Evolutionary conservation across 2,329 filamentous ascomycete species (phyloP), one percentile per base, ranked within the genome.

Genomic region (Alternaria dauci): DNA sequence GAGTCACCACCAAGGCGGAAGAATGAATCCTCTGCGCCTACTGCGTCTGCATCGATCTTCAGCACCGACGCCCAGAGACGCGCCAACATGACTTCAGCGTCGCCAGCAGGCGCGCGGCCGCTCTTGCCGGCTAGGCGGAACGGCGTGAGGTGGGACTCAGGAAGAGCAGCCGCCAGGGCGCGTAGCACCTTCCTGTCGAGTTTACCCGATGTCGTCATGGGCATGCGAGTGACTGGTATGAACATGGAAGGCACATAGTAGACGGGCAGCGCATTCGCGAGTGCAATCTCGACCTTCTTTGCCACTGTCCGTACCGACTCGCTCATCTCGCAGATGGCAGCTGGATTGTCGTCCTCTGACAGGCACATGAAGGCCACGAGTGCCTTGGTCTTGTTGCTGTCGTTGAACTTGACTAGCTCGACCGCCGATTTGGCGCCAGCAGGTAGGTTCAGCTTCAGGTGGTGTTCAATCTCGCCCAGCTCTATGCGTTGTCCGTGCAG

Each of bases 1-100:
- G 81, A 83, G 58, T 83, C 82, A 26, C 82, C 82, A 28, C 82
- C 82, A 4, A 82, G 71, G 1, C 77, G 76, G 63, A 83, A 82
- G 68, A 84, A 84, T 51, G 76, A 81, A 47, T 83, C 81, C 51
- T 82, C 78, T 1, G 74, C 75, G 8, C 78, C 79, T 32, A 83
- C 75, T 20, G 78, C 77, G 5, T 76, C 75, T 4, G 73, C 55
- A 8, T 72, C 72, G 25, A 82, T 71, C 11, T 77, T 75, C 7
- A 83, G 62, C 9, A 79, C 76, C 4, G 73, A 67, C 11, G 76
- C 76, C 80, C 81, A 83, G 1, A 82, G 62, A 1, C 63, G 55
- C 4, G 73, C 71, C 20, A 76, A 57, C 0, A 61, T 62, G 4
- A 55, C 62, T 57, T 76, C 74, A 0, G 59, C 58, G 34, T 51